Percentiles rank a stretch among this genome's conserved stretches.
phyloP scores from a whole-genome alignment of 2,329 filamentous ascomycete species.

The Fusarium mundagurra region DNA sequence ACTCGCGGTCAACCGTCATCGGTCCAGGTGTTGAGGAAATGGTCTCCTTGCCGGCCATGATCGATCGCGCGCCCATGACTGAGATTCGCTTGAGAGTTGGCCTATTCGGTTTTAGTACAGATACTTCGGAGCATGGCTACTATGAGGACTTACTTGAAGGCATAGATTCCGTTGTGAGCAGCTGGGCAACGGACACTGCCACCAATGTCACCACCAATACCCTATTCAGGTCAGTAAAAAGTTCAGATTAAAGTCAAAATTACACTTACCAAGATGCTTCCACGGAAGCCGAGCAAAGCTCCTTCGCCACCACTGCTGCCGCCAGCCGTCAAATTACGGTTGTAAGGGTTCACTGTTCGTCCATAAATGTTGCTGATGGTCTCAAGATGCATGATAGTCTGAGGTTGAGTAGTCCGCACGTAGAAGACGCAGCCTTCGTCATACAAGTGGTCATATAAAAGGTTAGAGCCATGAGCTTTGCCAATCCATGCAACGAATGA shows the following conservation, averaged over 20 bases:
- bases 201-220: conserved; percentile 55
- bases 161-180: conserved; percentile 49
- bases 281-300: conserved; percentile 53
- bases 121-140: rapidly evolving
- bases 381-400: conserved; percentile 65
- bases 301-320: conserved; percentile 70
- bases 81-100: conserved; percentile 47
- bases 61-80: conserved; percentile 35
- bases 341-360: conserved; percentile 70
- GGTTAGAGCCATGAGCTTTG: conserved; percentile 46
- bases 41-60: conserved; percentile 50
- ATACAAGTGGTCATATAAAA: conserved; percentile 45
- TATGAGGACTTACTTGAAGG: conserved; percentile 42
- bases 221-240: conserved; percentile 25
- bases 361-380: conserved; percentile 72
- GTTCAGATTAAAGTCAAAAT: rapidly evolving
- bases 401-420: conserved; percentile 75
- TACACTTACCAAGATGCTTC: conserved; percentile 49
- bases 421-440: conserved; percentile 51
- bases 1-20: conserved; percentile 48
- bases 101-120: conserved; percentile 20
- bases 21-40: conserved; percentile 47
- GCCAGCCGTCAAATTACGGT: conserved; percentile 67
- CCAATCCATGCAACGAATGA: conserved; percentile 47
- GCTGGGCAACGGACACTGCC: conserved; percentile 53